These are phyloP conservation scores for Canna indica DNA, from an alignment of 176 grass and related monocot genomes.

Conservation along the genomic window DNA sequence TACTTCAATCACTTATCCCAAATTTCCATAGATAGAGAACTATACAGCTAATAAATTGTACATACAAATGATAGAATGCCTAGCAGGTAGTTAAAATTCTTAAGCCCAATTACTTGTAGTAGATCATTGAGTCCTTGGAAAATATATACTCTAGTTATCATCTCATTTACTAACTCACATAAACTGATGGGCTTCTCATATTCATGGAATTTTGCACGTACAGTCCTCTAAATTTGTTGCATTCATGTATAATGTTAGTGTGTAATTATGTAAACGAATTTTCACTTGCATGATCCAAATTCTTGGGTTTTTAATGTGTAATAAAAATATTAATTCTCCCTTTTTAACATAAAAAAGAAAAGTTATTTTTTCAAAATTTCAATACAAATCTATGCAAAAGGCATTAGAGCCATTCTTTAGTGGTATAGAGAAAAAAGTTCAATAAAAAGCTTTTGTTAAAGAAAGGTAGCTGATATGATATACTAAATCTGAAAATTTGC, in stretches of 20 bases:
- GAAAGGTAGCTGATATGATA: no score
- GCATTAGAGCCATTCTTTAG: no score
- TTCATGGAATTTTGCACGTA: background rate
- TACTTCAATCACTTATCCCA: background rate
- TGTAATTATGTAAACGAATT: background rate
- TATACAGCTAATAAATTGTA: background rate
- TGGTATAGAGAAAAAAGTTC: no score
- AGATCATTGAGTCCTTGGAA: background rate
- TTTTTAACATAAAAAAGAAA: background rate
- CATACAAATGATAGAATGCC: background rate
- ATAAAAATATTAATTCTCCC: background rate
- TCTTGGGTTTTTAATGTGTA: background rate
- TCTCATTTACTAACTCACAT: background rate
- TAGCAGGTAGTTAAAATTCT: background rate
- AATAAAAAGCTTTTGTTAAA: no score
- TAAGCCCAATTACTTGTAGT: background rate
- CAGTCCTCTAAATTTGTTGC: background rate
- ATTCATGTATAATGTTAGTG: background rate
- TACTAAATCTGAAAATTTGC: no score
- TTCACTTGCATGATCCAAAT: background rate
- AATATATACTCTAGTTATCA: background rate
- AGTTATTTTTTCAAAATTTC: background rate
- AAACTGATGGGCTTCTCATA: background rate
- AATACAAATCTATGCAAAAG: no score
- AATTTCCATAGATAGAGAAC: background rate